Base-by-base conservation (phyloP, 2,329 filamentous ascomycete species). In the Trichoderma atrobrunneum region DNA sequence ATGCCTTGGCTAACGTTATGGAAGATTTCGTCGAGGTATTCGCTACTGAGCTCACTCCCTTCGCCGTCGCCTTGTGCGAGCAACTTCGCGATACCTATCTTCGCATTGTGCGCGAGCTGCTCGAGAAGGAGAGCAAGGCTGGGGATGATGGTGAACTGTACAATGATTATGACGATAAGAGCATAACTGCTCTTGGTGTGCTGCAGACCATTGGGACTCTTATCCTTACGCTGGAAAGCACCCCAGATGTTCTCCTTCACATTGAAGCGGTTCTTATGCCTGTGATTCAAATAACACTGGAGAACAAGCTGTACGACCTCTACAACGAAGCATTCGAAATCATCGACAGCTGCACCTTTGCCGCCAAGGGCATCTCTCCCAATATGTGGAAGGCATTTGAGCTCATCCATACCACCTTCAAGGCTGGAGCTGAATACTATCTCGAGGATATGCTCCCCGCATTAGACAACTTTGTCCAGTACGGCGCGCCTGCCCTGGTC, bases 371-470 rank as follows among this genome's bases (percentile, higher is more conserved):
- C 72, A 98, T 99, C 76, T 98, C 96, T 1, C 90, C 92, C 11
- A 97, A 93, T 56, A 99, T 99, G 96, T 99, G 96, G 96, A 91
- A 95, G 82, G 95, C 96, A 2, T 99, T 99, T 80, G 95, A 97
- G 84, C 88, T 98, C 59, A 97, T 99, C 74, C 95, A 98, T 83
- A 90, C 93, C 75, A 98, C 95, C 1, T 99, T 99, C 87, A 98
- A 98, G 84, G 93, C 94, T 72, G 96, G 96, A 54, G 96, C 95
- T 43, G 95, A 99, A 85, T 89, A 98, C 60, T 99, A 99, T 80
- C 89, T 99, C 16, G 96, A 99, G 83, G 96, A 99, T 78, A 99
- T 99, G 96, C 90, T 99, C 18, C 96, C 96, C 6, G 96, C 96
- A 0, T 88, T 99, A 30, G 96, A 99, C 84, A 99, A 99, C 85